phyloP scores from a whole-genome alignment of 1,139 yeast species.

The Pichia kudriavzevii region DNA sequence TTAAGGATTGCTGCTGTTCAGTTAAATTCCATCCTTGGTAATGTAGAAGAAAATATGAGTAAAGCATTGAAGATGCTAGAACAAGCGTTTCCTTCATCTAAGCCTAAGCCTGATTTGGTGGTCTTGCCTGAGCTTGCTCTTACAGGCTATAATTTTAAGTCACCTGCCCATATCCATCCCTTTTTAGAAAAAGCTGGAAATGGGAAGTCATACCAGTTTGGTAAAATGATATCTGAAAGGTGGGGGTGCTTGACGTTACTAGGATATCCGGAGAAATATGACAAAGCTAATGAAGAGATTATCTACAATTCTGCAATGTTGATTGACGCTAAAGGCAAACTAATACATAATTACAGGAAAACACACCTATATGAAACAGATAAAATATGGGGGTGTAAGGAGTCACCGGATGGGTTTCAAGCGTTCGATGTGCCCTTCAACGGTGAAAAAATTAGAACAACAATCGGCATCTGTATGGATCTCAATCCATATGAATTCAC shows the following conservation, averaged over 20 bases:
- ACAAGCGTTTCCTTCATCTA: constrained; percentile 17
- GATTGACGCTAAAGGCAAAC: constrained; percentile 49
- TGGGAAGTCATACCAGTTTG: constrained; percentile 47
- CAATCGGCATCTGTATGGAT: constrained; percentile 94
- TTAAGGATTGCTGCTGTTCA: constrained; percentile 62
- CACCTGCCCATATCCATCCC: constrained; percentile 48
- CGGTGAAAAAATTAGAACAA: constrained; percentile 31
- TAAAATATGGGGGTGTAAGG: constrained; percentile 71
- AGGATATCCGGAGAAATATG: constrained; percentile 67
- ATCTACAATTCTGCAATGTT: constrained; percentile 71
- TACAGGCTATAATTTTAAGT: constrained; percentile 72
- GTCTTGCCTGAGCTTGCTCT: constrained; percentile 80
- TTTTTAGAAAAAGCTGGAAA: constrained; percentile 39
- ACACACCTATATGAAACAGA: constrained; percentile 75
- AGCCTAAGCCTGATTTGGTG: constrained; percentile 45
- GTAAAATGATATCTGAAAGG: constrained; percentile 41
- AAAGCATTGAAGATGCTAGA: constrained; percentile 40
- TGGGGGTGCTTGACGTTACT: constrained; percentile 62
- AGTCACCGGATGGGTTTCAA: constrained; percentile 53
- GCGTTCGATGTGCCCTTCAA: constrained; percentile 35
- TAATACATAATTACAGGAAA: constrained; percentile 67
- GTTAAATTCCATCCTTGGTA: constrained; percentile 58
- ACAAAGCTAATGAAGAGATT: constrained; percentile 14
- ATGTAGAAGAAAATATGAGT: constrained; percentile 45
- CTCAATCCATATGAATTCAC: constrained; percentile 77